Percentiles rank a stretch among this genome's conserved stretches.
Conservation (phyloP, 768 basidiomycete species). For the Psilocybe cubensis region DNA sequence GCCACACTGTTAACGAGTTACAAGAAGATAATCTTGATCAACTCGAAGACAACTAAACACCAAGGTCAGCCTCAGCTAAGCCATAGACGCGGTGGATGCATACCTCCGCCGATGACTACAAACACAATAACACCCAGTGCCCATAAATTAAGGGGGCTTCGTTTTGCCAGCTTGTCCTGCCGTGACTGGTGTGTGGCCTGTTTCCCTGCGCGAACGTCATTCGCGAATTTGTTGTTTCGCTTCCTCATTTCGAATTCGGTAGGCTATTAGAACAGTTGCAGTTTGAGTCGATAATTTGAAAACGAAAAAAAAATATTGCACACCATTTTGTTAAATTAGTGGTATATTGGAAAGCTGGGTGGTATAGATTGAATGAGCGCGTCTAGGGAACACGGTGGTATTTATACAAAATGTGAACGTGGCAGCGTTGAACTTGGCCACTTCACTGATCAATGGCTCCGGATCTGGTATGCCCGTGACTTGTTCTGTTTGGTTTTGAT, state of each 20-base stretch:
- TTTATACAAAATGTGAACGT: slow-evolving; percentile 25
- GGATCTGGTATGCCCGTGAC: slow-evolving; percentile 2
- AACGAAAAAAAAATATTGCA: neutral
- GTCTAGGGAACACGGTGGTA: slow-evolving; percentile 9
- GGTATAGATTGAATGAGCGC: slow-evolving; percentile 18
- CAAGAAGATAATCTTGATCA: slow-evolving; percentile 68
- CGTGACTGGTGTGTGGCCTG: slow-evolving; percentile 74
- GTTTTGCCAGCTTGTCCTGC: slow-evolving; percentile 70
- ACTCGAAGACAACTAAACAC: slow-evolving; percentile 72
- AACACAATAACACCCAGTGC: slow-evolving; percentile 76
- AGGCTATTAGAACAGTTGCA: slow-evolving; percentile 46
- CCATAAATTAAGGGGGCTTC: slow-evolving; percentile 77
- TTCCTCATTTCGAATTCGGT: slow-evolving; percentile 84
- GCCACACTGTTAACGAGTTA: slow-evolving; percentile 3
- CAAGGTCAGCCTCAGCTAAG: slow-evolving; percentile 2
- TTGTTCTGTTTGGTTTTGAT: neutral
- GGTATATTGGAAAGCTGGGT: slow-evolving; percentile 5
- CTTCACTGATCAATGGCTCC: slow-evolving; percentile 12
- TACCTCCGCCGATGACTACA: slow-evolving; percentile 81
- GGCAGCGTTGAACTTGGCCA: slow-evolving; percentile 18
- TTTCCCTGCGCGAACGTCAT: slow-evolving; percentile 73
- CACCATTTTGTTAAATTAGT: slow-evolving; percentile 30
- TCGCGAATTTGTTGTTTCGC: slow-evolving; percentile 81
- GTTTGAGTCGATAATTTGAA: neutral
- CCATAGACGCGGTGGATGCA: slow-evolving; percentile 24